Base-by-base conservation (phyloP, 1,139 yeast species). In the Geotrichum australiense region DNA sequence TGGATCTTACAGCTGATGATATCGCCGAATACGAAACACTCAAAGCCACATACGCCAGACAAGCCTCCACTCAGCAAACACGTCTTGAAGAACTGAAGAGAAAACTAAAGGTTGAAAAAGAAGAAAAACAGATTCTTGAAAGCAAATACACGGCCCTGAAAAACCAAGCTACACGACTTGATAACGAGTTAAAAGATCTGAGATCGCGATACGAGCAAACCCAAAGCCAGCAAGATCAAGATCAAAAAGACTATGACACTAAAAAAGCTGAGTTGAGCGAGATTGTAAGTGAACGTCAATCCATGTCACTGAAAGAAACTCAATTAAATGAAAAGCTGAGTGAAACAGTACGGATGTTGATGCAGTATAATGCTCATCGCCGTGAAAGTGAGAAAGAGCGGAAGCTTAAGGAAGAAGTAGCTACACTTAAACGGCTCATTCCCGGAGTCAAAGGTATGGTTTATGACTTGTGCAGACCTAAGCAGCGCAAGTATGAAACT, bases 381-480 rank as follows among this genome's bases (percentile, higher is more conserved):
- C 73, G 91, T 52, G 96, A 86, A 55, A 71, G 86, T 1, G 74
- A 74, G 43, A 75, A 76, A 47, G 95, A 84, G 51, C 70, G 73
- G 46, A 74, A 71, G 50, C 63, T 82, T 39, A 70, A 89, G 46
- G 95, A 86, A 52, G 85, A 80, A 52, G 78, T 84, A 2, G 63
- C 78, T 0, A 71, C 76, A 48, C 63, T 89, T 43, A 80, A 77
- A 53, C 74, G 84, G 54, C 63, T 80, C 20, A 75, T 84, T 49
- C 94, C 96, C 0, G 83, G 94, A 2, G 91, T 89, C 6, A 75
- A 73, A 51, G 96, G 96, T 1, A 62, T 85, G 20, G 77, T 89
- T 2, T 73, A 78, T 50, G 96, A 87, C 53, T 66, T 91, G 28
- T 82, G 94, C 36, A 75, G 78, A 43, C 96, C 97, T 7, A 71